Percentiles rank a stretch among this genome's conserved stretches.
These are phyloP conservation scores for Russula lepida DNA, from an alignment of 768 basidiomycete species.

Conservation along the genomic window DNA sequence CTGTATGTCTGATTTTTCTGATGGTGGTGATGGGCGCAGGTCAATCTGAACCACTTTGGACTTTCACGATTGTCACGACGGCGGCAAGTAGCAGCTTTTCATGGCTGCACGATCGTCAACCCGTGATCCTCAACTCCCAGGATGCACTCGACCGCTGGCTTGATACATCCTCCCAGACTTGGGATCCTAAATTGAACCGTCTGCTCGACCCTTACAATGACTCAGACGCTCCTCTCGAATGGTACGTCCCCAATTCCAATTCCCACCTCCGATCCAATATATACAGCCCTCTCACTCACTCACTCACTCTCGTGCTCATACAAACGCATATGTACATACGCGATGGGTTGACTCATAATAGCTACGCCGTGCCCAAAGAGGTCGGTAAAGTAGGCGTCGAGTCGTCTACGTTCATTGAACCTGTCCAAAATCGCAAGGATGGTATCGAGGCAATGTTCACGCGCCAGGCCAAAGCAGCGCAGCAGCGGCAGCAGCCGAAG, in stretches of 20 bases:
- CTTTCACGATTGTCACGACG: slow-evolving; percentile 89
- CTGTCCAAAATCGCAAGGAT: slow-evolving; percentile 69
- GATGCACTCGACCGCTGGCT: slow-evolving; percentile 69
- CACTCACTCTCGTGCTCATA: not conserved
- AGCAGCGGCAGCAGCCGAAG: not conserved
- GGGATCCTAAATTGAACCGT: slow-evolving; percentile 51
- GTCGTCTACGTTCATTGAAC: slow-evolving; percentile 74
- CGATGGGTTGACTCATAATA: slow-evolving; percentile 26
- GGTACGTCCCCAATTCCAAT: slow-evolving; percentile 37
- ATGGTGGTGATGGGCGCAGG: slow-evolving; percentile 30
- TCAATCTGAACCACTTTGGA: slow-evolving; percentile 51
- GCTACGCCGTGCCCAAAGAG: slow-evolving; percentile 84
- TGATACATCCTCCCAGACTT: slow-evolving; percentile 58
- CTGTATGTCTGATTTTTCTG: not conserved
- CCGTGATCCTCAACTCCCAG: slow-evolving; percentile 62
- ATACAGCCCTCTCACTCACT: not conserved
- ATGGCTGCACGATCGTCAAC: slow-evolving; percentile 91
- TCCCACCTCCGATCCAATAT: not conserved
- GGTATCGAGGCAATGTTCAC: slow-evolving; percentile 81
- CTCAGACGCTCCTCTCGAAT: slow-evolving; percentile 45
- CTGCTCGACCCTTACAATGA: slow-evolving; percentile 57
- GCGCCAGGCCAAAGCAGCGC: slow-evolving; percentile 39
- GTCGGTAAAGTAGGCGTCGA: slow-evolving; percentile 86
- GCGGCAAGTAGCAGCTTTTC: slow-evolving; percentile 54
- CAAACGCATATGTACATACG: not conserved